Evolutionary conservation across 1,139 yeast species (phyloP).

Genomic region (Saccharomyces pastorianus): DNA sequence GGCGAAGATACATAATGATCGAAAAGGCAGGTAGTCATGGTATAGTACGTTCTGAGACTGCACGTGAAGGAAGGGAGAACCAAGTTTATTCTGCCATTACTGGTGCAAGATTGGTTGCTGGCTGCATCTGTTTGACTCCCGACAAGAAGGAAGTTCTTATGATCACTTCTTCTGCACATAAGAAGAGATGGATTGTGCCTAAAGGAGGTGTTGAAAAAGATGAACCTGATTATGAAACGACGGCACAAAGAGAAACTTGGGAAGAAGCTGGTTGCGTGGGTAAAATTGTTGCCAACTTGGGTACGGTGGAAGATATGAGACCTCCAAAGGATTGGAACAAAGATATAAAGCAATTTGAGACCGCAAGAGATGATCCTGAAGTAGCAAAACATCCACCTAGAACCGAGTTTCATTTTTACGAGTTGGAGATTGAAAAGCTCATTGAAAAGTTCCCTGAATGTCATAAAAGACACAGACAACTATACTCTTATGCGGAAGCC

Average conservation of each 20-base stretch:
- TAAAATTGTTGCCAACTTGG: constrained; percentile 44
- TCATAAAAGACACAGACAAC: constrained; percentile 50
- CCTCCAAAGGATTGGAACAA: constrained; percentile 52
- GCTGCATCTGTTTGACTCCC: constrained; percentile 66
- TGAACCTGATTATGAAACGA: constrained; percentile 45
- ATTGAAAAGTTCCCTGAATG: constrained; percentile 70
- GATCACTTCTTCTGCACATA: constrained; percentile 64
- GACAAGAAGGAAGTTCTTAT: constrained; percentile 57
- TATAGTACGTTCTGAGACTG: constrained; percentile 14
- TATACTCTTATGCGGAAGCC: constrained; percentile 76
- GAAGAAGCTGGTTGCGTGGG: constrained; percentile 94
- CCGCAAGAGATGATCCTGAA: constrained; percentile 14
- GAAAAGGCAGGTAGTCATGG: not conserved
- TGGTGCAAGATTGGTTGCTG: constrained; percentile 83
- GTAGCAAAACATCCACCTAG: constrained; percentile 42
- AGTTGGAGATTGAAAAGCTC: constrained; percentile 53
- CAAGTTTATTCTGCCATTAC: constrained; percentile 45
- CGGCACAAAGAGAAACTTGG: constrained; percentile 91
- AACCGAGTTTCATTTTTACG: constrained; percentile 78
- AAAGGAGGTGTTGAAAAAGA: constrained; percentile 93
- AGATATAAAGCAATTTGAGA: constrained; percentile 23
- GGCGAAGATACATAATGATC: not conserved
- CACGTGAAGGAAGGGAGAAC: constrained; percentile 29
- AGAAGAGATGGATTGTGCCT: constrained; percentile 76
- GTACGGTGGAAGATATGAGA: constrained; percentile 60